Evolutionary conservation across 2,329 filamentous ascomycete genomes (phyloP).

Genomic region (Aureobasidium sp.): DNA sequence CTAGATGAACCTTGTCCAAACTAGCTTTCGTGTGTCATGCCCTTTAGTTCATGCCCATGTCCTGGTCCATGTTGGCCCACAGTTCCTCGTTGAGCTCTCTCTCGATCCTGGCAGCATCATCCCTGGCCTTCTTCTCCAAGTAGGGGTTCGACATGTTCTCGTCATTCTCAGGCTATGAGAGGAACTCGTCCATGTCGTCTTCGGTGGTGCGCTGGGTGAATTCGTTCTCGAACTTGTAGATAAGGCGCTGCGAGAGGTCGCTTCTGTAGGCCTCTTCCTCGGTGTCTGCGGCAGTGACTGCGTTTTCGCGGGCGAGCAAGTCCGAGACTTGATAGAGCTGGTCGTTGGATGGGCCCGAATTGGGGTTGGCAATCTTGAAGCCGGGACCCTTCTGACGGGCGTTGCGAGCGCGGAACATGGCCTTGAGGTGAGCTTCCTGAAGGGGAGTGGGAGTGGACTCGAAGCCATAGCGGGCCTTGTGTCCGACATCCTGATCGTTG

Average conservation of each 20-base stretch:
- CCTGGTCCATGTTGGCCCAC: not conserved
- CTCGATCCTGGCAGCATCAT: not conserved
- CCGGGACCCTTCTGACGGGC: not conserved
- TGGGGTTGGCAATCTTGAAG: not conserved
- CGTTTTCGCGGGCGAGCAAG: not conserved
- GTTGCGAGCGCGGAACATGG: constrained; percentile 2
- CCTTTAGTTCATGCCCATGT: not conserved
- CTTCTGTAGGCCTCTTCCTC: not conserved
- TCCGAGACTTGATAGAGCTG: not conserved
- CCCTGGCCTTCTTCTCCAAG: not conserved
- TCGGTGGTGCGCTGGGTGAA: not conserved
- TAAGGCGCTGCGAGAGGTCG: not conserved
- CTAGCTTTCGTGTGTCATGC: not conserved
- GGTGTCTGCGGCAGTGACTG: not conserved
- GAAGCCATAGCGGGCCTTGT: constrained; percentile 38
- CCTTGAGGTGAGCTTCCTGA: constrained; percentile 31
- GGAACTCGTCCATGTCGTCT: not conserved
- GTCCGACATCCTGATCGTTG: constrained; percentile 47
- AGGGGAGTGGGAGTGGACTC: constrained; percentile 39
- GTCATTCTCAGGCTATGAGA: not conserved
- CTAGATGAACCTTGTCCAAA: not conserved
- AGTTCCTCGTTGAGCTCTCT: not conserved
- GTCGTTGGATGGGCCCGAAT: not conserved
- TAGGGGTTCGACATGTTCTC: not conserved
- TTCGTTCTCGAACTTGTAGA: not conserved